Evolutionary conservation across 306 rosid species (phyloP).

Genomic region (Prinsepia uniflora): DNA sequence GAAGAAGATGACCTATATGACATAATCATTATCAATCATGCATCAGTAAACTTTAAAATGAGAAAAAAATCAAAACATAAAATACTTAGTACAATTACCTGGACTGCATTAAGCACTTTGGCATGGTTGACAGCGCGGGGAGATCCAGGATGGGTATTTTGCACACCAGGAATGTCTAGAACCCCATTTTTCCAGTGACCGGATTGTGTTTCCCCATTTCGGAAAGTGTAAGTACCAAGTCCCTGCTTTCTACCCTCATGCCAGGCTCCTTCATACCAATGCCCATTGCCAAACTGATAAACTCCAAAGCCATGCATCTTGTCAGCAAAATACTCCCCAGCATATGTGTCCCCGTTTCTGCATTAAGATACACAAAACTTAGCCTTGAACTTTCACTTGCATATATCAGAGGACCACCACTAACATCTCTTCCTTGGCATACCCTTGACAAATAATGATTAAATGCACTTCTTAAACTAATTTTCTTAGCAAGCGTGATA

Average conservation of each 20-base stretch:
- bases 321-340: conserved; percentile 94
- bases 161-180: conserved; percentile 46
- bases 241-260: conserved; percentile 96
- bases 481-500: no score
- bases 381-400: background rate
- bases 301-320: conserved; percentile 98
- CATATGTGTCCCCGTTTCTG: conserved; percentile 86
- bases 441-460: background rate
- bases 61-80: conserved; percentile 8
- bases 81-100: conserved; percentile 41
- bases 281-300: conserved; percentile 82
- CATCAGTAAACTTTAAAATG: no score
- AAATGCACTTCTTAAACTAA: background rate
- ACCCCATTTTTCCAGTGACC: conserved; percentile 97
- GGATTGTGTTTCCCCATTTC: conserved; percentile 78
- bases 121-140: conserved; percentile 48
- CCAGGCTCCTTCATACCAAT: conserved; percentile 90
- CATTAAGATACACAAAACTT: conserved; percentile 24
- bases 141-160: conserved; percentile 39
- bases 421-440: background rate
- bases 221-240: conserved; percentile 74
- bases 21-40: background rate
- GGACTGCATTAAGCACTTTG: conserved; percentile 59
- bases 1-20: background rate
- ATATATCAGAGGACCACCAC: background rate